A percentile compares a stretch with the other conserved stretches of the same genome.
Conservation (phyloP, 768 basidiomycete genomes). For the Russula earlei region DNA sequence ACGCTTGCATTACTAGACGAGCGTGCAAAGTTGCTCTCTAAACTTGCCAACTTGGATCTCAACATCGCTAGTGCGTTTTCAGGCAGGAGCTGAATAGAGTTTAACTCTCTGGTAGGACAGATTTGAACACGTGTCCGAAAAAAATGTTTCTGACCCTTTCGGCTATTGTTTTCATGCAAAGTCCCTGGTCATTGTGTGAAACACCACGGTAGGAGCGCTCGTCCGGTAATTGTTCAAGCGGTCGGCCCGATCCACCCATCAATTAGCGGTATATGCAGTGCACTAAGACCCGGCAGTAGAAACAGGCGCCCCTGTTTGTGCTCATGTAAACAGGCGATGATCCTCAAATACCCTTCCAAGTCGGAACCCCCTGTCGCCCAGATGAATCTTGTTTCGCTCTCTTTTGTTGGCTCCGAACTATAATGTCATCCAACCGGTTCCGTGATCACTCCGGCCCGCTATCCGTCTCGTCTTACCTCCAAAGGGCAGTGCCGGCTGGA, state of each 20-base stretch:
- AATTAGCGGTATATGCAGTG: no score
- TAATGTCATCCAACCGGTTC: slow-evolving; percentile 4
- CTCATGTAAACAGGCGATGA: not conserved
- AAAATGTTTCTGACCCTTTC: not conserved
- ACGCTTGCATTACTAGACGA: slow-evolving; percentile 48
- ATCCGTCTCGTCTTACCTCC: not conserved
- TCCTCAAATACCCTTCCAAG: slow-evolving; percentile 9
- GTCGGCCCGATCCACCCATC: not conserved
- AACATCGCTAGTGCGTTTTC: not conserved
- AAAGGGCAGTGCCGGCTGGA: not conserved
- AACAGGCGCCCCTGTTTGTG: not conserved
- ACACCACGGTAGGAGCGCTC: not conserved
- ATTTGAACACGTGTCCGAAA: not conserved
- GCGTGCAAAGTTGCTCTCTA: slow-evolving; percentile 44
- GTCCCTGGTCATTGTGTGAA: not conserved
- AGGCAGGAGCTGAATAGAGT: not conserved
- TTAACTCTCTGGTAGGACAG: not conserved
- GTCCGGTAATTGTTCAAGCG: slow-evolving; percentile 4
- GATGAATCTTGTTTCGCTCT: slow-evolving; percentile 3
- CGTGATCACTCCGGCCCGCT: slow-evolving; percentile 12
- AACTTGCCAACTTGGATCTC: slow-evolving; percentile 39
- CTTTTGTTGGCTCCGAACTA: not conserved
- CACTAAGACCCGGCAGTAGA: no score
- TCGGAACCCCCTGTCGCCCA: slow-evolving; percentile 13
- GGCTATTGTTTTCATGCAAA: slow-evolving; percentile 6